These are phyloP conservation scores for Lepidium aucheri DNA, from an alignment of 345 rosid species.

Conservation along the genomic window DNA sequence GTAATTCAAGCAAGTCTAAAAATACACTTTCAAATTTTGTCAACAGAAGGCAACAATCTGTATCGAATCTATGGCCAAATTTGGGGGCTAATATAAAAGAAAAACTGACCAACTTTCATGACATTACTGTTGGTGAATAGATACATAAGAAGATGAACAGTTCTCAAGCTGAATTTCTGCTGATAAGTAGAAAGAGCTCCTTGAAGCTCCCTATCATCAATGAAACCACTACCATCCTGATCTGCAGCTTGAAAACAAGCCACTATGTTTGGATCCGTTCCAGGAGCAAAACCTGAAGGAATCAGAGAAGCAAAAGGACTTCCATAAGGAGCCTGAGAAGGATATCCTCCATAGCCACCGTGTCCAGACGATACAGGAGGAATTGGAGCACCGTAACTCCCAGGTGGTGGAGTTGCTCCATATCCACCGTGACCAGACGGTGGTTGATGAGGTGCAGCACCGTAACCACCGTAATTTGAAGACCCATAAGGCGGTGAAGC, in stretches of 20 bases:
- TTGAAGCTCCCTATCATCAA: conserved; percentile 88
- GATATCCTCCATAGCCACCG: conserved; percentile 25
- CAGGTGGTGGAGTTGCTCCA: conserved; percentile 30
- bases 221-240: conserved; percentile 78
- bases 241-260: conserved; percentile 80
- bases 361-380: conserved; percentile 32
- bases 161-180: conserved; percentile 83
- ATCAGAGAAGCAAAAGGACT: conserved; percentile 63
- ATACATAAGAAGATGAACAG: conserved; percentile 84
- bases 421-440: conserved; percentile 26
- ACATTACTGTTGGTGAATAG: conserved; percentile 65
- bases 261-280: conserved; percentile 75
- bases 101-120: conserved; percentile 61
- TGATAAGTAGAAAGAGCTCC: conserved; percentile 70
- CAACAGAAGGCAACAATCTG: background rate
- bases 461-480: conserved; percentile 24
- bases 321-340: conserved; percentile 34
- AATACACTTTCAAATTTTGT: background rate
- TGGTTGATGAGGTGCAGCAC: conserved; percentile 26
- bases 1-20: background rate
- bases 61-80: background rate
- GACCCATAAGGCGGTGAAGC: conserved; percentile 17
- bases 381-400: conserved; percentile 34
- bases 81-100: background rate
- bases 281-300: conserved; percentile 81